Evolutionary conservation across 192 early-diverging fungal genomes (phyloP).

Genomic region (Obelidium mucronatum): DNA sequence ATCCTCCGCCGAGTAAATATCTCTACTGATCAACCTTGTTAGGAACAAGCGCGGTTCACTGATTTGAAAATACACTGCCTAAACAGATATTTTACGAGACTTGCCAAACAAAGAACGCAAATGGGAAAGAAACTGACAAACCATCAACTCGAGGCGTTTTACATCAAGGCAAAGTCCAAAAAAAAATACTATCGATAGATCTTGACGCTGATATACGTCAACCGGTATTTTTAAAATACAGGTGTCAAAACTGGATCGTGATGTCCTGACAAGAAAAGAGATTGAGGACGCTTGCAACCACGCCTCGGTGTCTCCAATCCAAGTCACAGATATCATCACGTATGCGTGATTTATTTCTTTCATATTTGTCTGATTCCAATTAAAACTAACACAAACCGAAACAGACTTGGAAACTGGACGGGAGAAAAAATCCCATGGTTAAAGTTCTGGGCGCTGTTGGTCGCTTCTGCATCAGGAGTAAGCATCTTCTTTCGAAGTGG

Average conservation of each 20-base stretch:
- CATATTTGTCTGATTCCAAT: not conserved
- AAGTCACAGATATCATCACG: slow-evolving; percentile 43
- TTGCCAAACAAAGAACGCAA: slow-evolving; percentile 47
- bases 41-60: not conserved
- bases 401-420: slow-evolving; percentile 53
- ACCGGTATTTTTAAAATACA: not conserved
- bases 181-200: too few relatives aligned
- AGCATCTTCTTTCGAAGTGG: not conserved
- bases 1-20: slow-evolving; percentile 49
- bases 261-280: slow-evolving; percentile 21
- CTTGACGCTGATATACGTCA: not conserved
- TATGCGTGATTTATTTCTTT: not conserved
- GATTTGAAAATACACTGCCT: not conserved
- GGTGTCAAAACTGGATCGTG: slow-evolving; percentile 21
- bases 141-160: slow-evolving; percentile 53
- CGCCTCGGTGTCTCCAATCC: slow-evolving; percentile 25
- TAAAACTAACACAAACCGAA: not conserved
- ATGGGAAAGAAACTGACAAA: slow-evolving; percentile 40
- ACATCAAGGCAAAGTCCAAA: too few relatives aligned
- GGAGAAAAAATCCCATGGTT: slow-evolving; percentile 53
- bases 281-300: slow-evolving; percentile 45
- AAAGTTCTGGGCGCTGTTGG: slow-evolving; percentile 54
- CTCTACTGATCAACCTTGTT: not conserved
- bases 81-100: slow-evolving; percentile 49
- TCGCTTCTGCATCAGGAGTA: slow-evolving; percentile 50